Evolutionary conservation across 768 basidiomycete species (phyloP), one percentile per base, ranked within the genome.

Genomic region (Ramaria sp.): DNA sequence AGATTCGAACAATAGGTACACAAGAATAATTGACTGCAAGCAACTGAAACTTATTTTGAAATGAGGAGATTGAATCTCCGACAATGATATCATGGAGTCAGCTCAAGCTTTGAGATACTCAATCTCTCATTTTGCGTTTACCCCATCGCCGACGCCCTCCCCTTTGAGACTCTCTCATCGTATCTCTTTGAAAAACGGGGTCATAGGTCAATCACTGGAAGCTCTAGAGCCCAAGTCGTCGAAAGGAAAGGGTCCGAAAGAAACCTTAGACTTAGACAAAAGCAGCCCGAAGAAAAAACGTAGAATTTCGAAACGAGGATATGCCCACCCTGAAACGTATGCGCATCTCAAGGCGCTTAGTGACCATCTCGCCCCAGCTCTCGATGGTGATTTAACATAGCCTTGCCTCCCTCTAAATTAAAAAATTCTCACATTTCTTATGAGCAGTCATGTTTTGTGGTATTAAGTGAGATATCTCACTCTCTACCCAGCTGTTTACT

Each of bases 371-470:
- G 63, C 65, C 18, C 61, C 69, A 28, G 73, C 70, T 22, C 71
- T 88, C 1, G 82, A 87, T 51, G 72, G 86, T 87, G 60, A 43
- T 71, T 59, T 18, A 45, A n/a, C 24, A n/a, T 41, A 18, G 60
- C 41, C 51, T 36, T 24, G 48, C 15, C 10, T 20, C n/a, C 9
- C 25, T 27, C 34, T 51, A 28, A n/a, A n/a, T 34, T 34, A 9
- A 5, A 9, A 13, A 34, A 34, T 34, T 9, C 28, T 30, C 38
- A 16, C 18, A 53, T 22, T 34, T 50, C 25, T 49, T 20, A 38
- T 9, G 16, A 7, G 48, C 49, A 91, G 88, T 91, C 22, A 59
- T 90, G 13, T 89, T 92, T 59, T 90, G 87, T 61, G 89, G 90
- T 7, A 88, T 92, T 48, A 93, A 90, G 88, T 88, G 58, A 52